Conservation (phyloP, 108 stramenopile genomes). For the Cafeteria roenbergensis region DNA sequence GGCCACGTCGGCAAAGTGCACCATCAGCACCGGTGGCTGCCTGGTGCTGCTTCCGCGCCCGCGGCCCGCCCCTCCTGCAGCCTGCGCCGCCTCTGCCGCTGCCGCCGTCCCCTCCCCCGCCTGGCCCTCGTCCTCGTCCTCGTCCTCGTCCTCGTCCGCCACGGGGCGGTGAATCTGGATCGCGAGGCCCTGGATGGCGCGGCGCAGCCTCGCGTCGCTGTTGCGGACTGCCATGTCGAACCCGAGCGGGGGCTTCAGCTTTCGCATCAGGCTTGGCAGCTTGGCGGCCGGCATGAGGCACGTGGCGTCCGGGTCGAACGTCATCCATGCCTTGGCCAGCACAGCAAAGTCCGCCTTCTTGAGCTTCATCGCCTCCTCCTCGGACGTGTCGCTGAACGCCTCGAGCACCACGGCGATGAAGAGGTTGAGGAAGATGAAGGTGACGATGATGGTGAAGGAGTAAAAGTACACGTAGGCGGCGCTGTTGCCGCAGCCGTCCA, state of each 20-base stretch:
- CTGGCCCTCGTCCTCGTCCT: too few species aligned
- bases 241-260: not conserved
- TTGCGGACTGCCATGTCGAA: not conserved
- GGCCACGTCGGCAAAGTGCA: not conserved
- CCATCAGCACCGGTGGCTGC: too few species aligned
- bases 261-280: not conserved
- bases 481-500: constrained; percentile 10
- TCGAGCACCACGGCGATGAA: constrained; percentile 24
- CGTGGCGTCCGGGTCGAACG: not conserved
- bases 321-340: not conserved
- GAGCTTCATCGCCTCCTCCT: not conserved
- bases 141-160: too few species aligned
- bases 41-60: too few species aligned
- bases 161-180: too few species aligned
- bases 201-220: not conserved
- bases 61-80: too few species aligned
- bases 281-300: not conserved
- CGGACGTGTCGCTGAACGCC: constrained; percentile 9
- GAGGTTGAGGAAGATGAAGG: constrained; percentile 19
- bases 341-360: not conserved
- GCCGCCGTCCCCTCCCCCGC: too few species aligned
- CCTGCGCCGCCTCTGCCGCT: too few species aligned
- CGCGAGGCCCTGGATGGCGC: not conserved
- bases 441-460: constrained; percentile 7
- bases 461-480: constrained; percentile 14